Base-by-base conservation (phyloP, 805 yeast species). In the Cyberlindnera misumaiensis region DNA sequence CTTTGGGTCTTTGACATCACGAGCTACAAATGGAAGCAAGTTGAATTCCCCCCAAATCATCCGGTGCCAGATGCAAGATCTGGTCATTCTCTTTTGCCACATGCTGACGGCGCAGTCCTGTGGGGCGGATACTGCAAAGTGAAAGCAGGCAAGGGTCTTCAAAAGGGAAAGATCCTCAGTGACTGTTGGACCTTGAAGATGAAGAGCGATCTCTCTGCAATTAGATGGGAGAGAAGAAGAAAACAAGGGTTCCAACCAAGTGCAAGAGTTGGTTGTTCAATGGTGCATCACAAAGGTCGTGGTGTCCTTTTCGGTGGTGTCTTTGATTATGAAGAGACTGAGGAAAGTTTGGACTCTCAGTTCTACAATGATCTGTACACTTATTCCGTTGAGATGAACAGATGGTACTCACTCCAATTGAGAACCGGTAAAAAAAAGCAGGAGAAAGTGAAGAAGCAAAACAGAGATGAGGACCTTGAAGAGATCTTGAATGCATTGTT, bases 281-380 rank as follows among this genome's bases (percentile, higher is more conserved):
- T 90, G 80, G 88, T 80, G 9, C 71, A 71, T 47, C 97, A 90
- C 61, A 83, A 85, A 51, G 94, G 94, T 42, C 77, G 97, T 65
- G 97, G 97, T 41, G 72, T 90, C 9, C 53, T 89, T 55, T 93
- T 90, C 64, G 97, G 97, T 28, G 97, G 97, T 51, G 98, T 93
- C 11, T 89, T 75, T 53, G 97, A 90, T 60, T 84, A 74, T 44
- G 96, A 89, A 50, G 98, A 90, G 61, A 90, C 96, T 11, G 97
- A 90, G 59, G 97, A 93, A 61, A 75, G 83, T 38, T 64, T 90
- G 44, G 90, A 83, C 33, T 86, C 96, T 2, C 77, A 75, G 34
- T 90, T 89, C 58, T 90, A 74, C 63, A 88, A 89, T 58, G 78
- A 80, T 43, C 60, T 90, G 35, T 77, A 77, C 52, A 81, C 94